Evolutionary conservation across 306 rosid genomes (phyloP).

Genomic region (Purshia tridentata): DNA sequence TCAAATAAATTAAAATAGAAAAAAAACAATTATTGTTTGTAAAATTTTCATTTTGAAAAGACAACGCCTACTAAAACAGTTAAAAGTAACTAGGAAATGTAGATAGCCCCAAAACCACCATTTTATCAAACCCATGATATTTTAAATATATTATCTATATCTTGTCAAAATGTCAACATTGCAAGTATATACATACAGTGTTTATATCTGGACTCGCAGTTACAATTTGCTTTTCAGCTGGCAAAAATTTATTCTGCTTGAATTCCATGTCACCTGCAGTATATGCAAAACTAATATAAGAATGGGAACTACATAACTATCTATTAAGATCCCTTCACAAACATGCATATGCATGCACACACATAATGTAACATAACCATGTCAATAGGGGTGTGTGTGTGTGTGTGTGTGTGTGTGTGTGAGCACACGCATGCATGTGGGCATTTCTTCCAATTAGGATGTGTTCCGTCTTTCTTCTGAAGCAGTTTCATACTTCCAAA

Average conservation of each 20-base stretch:
- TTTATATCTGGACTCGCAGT: conserved; percentile 91
- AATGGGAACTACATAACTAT: conserved; percentile 22
- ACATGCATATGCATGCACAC: background rate
- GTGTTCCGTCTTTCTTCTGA: background rate
- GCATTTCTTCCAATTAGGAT: background rate
- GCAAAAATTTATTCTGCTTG: conserved; percentile 82
- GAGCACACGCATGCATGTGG: background rate
- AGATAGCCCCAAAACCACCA: background rate
- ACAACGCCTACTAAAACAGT: background rate
- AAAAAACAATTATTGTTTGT: background rate
- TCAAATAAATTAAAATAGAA: background rate
- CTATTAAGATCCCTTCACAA: background rate
- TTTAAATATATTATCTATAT: background rate
- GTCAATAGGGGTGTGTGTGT: background rate
- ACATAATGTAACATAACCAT: background rate
- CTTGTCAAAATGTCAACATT: conserved; percentile 12
- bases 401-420: too few relatives aligned
- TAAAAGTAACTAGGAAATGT: background rate
- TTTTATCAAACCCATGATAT: conserved; percentile 7
- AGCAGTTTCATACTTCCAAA: conserved; percentile 1
- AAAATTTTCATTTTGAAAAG: background rate
- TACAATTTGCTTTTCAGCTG: conserved; percentile 78
- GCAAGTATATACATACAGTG: conserved; percentile 54
- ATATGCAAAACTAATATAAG: conserved; percentile 30
- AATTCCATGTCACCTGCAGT: conserved; percentile 93